These are phyloP conservation scores for Emergomyces pasteurianus DNA, from an alignment of 2,329 filamentous ascomycete genomes.

Conservation along the genomic window DNA sequence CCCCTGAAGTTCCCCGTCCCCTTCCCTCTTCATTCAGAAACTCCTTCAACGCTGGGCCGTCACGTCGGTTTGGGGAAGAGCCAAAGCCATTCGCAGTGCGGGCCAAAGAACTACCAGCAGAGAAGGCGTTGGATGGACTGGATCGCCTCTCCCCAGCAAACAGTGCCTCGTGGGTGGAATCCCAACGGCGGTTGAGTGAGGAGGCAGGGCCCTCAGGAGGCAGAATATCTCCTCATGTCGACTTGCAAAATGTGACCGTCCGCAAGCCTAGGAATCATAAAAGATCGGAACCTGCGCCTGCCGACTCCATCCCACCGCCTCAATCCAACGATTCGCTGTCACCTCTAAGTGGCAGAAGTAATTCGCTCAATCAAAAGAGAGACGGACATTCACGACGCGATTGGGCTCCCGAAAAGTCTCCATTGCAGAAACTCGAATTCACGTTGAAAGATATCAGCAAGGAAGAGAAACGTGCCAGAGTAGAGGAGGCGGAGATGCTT, in stretches of 20 bases:
- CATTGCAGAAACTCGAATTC: conserved; percentile 83
- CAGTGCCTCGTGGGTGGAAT: background rate
- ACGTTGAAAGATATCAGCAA: conserved; percentile 89
- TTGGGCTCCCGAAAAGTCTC: conserved; percentile 72
- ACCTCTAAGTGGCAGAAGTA: conserved; percentile 13
- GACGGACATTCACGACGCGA: conserved; percentile 25
- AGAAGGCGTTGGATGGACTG: background rate
- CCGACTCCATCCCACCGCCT: background rate
- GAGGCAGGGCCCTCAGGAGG: background rate
- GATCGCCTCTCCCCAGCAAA: background rate
- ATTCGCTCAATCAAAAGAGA: conserved; percentile 13
- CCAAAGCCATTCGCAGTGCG: conserved; percentile 19
- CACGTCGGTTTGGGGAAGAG: conserved; percentile 6
- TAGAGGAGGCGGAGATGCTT: conserved; percentile 68
- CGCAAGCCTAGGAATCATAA: conserved; percentile 6
- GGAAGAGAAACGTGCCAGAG: conserved; percentile 79
- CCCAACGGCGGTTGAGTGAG: conserved; percentile 1
- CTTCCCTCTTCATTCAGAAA: conserved; percentile 48
- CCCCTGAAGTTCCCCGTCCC: conserved; percentile 49
- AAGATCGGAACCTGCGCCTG: conserved; percentile 5
- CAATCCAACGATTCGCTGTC: background rate
- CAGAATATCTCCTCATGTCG: background rate
- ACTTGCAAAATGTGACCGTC: conserved; percentile 1
- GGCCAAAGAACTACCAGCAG: background rate
- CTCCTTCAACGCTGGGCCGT: conserved; percentile 33